Base-by-base conservation (phyloP, 2,329 filamentous ascomycete genomes). In the Cucurbitaria berberidis region DNA sequence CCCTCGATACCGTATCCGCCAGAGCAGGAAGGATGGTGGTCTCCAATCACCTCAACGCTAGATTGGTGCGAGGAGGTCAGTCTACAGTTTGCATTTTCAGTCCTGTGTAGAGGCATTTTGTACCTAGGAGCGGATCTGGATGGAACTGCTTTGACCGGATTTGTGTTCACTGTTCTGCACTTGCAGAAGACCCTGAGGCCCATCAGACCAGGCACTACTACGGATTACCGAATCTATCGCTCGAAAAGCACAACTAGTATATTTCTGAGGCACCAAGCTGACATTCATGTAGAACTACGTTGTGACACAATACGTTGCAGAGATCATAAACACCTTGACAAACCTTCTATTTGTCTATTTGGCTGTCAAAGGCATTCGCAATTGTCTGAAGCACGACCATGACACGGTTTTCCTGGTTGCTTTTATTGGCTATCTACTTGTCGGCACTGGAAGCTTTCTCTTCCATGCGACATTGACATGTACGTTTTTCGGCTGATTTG, bases 291-390 rank as follows among this genome's bases (percentile, higher is more conserved):
- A 92, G 84, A 89, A 91, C 60, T 89, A 89, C 75, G 89, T 89
- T 78, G 85, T 88, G 32, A 92, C 89, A 3, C 80, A 83, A 38
- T 93, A 92, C 69, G 83, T 86, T 40, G 90, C 90, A 30, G 90
- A 93, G 70, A 86, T 93, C 40, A 84, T 91, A 69, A 93, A 89
- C 70, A 90, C 90, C 3, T 67, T 93, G 27, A 96, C 91, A 29
- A 96, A 96, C 73, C 73, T 89, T 3, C 78, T 95, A 21, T 96
- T 96, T 74, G 81, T 96, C 64, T 89, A 83, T 73, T 83, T 96
- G 18, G 91, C 91, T 7, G 76, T 85, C 61, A 89, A 88, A 69
- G 93, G 93, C 21, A 85, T 95, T 57, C 77, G 80, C 48, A 91
- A 87, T 73, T 96, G 91, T 73, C 69, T 88, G 34, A 82, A 81